These are phyloP conservation scores for Globisporangium polare DNA, from an alignment of 352 stramenopile genomes.

Conservation along the genomic window DNA sequence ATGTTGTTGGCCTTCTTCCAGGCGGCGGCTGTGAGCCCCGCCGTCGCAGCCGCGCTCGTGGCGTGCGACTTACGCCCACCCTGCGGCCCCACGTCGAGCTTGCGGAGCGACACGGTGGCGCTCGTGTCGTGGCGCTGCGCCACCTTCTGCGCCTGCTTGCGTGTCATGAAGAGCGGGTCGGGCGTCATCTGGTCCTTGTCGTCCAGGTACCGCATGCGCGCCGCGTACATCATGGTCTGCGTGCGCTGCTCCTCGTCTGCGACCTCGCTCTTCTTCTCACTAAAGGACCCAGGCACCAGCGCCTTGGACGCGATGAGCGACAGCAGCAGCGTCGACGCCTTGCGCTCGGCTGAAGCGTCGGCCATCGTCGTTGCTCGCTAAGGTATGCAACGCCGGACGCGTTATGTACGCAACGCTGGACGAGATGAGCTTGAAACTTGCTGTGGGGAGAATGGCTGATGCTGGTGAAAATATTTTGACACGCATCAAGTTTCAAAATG, in stretches of 20 bases:
- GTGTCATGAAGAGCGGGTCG: conserved; percentile 68
- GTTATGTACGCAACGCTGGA: background rate
- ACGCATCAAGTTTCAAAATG: too few relatives aligned
- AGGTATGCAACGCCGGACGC: background rate
- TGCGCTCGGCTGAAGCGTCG: background rate
- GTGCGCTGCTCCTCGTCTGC: conserved; percentile 44
- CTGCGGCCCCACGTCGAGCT: conserved; percentile 29
- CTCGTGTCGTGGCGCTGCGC: conserved; percentile 38
- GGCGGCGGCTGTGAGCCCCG: conserved; percentile 9
- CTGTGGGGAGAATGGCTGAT: background rate
- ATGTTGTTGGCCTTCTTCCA: conserved; percentile 41
- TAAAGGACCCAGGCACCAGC: conserved; percentile 20
- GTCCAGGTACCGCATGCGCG: conserved; percentile 74
- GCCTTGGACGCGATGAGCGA: conserved; percentile 28
- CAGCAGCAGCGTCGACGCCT: conserved; percentile 18
- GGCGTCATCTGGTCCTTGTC: conserved; percentile 39
- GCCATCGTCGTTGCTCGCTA: background rate
- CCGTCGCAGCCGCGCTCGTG: conserved; percentile 14
- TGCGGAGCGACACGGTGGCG: conserved; percentile 35
- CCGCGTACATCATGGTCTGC: conserved; percentile 74
- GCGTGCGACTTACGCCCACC: conserved; percentile 17
- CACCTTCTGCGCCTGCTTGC: conserved; percentile 73
- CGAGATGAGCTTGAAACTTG: background rate
- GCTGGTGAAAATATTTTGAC: background rate
- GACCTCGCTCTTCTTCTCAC: conserved; percentile 13